Evolutionary conservation across 768 basidiomycete species (phyloP).

Genomic region (Coprinopsis strossmayeri): DNA sequence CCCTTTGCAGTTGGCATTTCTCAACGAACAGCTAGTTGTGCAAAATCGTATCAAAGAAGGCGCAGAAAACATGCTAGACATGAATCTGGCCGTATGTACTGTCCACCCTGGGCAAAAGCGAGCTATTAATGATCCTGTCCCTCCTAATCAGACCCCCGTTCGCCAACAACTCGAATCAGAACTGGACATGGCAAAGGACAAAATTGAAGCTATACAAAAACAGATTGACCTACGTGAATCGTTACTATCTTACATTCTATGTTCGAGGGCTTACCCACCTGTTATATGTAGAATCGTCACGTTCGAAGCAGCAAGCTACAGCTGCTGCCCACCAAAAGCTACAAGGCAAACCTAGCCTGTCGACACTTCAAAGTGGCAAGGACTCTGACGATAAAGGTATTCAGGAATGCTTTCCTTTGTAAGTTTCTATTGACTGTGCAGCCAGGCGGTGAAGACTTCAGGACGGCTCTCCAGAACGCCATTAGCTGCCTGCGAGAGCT

Average conservation of each 20-base stretch:
- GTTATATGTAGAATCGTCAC: slow-evolving; percentile 5
- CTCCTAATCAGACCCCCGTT: slow-evolving; percentile 48
- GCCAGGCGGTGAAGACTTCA: slow-evolving; percentile 57
- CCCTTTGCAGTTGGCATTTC: slow-evolving; percentile 48
- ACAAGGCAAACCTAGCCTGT: slow-evolving; percentile 11
- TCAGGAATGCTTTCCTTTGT: slow-evolving; percentile 6
- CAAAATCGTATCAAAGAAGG: slow-evolving; percentile 87
- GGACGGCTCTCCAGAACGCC: slow-evolving; percentile 63
- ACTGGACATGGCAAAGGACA: slow-evolving; percentile 65
- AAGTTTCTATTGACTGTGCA: not conserved
- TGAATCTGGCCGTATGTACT: slow-evolving; percentile 45
- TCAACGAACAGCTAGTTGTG: slow-evolving; percentile 63
- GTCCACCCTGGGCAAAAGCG: not conserved
- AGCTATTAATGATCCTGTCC: slow-evolving; percentile 9
- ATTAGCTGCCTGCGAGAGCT: slow-evolving; percentile 52
- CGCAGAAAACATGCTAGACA: slow-evolving; percentile 81
- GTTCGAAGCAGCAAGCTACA: slow-evolving; percentile 7
- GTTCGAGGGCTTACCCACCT: slow-evolving; percentile 6
- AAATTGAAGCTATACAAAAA: slow-evolving; percentile 62
- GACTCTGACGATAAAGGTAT: slow-evolving; percentile 35
- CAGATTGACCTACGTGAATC: slow-evolving; percentile 49
- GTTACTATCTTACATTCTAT: not conserved
- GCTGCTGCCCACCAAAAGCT: slow-evolving; percentile 17
- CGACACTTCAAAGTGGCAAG: slow-evolving; percentile 14
- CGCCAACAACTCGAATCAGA: slow-evolving; percentile 71